These are phyloP conservation scores for Dianthus caryophyllus DNA, from an alignment of 148 eudicot genomes.

Conservation along the genomic window DNA sequence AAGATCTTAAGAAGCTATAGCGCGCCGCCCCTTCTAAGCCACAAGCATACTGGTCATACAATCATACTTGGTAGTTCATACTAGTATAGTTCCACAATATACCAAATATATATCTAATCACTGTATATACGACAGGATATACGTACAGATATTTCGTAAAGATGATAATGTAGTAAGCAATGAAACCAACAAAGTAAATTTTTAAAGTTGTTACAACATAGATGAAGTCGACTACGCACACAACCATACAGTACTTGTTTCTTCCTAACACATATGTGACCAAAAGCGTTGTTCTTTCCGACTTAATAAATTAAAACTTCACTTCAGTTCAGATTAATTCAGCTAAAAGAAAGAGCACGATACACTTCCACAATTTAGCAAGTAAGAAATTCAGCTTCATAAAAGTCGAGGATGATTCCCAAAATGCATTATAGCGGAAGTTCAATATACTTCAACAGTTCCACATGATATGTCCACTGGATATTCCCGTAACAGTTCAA, in stretches of 20 bases:
- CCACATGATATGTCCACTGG: too few relatives aligned
- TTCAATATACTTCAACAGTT: too few relatives aligned
- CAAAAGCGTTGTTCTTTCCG: too few relatives aligned
- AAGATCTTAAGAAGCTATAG: slow-evolving; percentile 37
- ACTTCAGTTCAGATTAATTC: too few relatives aligned
- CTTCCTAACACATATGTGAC: too few relatives aligned
- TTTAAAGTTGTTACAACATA: too few relatives aligned
- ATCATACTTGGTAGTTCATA: background rate
- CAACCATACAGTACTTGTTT: too few relatives aligned
- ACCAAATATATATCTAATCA: background rate
- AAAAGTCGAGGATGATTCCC: background rate
- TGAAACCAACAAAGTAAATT: background rate
- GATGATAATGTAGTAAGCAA: slow-evolving; percentile 1
- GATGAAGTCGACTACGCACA: too few relatives aligned
- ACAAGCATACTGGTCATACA: background rate
- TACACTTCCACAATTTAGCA: background rate
- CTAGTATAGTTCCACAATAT: background rate
- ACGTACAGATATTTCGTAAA: slow-evolving; percentile 1
- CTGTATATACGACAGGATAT: slow-evolving; percentile 3
- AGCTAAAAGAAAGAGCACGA: too few relatives aligned
- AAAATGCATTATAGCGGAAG: background rate
- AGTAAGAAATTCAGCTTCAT: background rate
- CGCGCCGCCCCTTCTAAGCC: background rate
- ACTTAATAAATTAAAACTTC: too few relatives aligned
- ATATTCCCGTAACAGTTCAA: too few relatives aligned